A percentile compares a stretch with the other conserved stretches of the same genome.
Evolutionary conservation across 352 stramenopile species (phyloP).

Genomic region (Sclerospora graminicola): DNA sequence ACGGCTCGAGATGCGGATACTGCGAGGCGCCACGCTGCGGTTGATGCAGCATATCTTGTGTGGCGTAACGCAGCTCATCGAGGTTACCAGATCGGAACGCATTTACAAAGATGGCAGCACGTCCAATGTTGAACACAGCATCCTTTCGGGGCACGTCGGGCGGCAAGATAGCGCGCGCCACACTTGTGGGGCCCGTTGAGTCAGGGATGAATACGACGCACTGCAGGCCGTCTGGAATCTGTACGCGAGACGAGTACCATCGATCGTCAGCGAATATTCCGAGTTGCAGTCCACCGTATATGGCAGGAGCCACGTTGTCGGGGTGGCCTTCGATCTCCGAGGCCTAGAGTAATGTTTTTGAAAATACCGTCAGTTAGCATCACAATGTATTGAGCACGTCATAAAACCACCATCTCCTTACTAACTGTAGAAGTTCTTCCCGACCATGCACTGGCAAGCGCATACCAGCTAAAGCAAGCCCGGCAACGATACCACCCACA

Average conservation of each 20-base stretch:
- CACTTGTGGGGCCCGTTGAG: conserved; percentile 92
- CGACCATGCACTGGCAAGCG: conserved; percentile 75
- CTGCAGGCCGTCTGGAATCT: conserved; percentile 92
- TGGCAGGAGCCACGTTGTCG: conserved; percentile 97
- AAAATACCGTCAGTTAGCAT: conserved; percentile 2
- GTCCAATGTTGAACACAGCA: conserved; percentile 95
- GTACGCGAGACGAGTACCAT: conserved; percentile 95
- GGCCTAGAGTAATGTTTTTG: conserved; percentile 25
- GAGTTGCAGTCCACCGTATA: conserved; percentile 98
- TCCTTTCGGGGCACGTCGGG: conserved; percentile 85
- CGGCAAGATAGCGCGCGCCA: conserved; percentile 88
- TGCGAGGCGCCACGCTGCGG: conserved; percentile 91
- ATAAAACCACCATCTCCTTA: conserved; percentile 5
- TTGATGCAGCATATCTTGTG: conserved; percentile 93
- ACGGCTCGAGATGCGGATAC: conserved; percentile 94
- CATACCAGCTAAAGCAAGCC: conserved; percentile 95
- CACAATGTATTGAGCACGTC: not conserved
- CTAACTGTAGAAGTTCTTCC: conserved; percentile 95
- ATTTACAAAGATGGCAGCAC: conserved; percentile 96
- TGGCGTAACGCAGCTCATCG: conserved; percentile 92
- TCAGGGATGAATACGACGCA: conserved; percentile 98
- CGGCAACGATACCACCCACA: conserved; percentile 96
- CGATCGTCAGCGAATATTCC: conserved; percentile 89
- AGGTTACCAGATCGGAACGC: conserved; percentile 94
- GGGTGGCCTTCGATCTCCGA: conserved; percentile 97